Evolutionary conservation across 2,329 filamentous ascomycete genomes (phyloP), one percentile per base, ranked within the genome.

Genomic region (Fusarium multiceps): DNA sequence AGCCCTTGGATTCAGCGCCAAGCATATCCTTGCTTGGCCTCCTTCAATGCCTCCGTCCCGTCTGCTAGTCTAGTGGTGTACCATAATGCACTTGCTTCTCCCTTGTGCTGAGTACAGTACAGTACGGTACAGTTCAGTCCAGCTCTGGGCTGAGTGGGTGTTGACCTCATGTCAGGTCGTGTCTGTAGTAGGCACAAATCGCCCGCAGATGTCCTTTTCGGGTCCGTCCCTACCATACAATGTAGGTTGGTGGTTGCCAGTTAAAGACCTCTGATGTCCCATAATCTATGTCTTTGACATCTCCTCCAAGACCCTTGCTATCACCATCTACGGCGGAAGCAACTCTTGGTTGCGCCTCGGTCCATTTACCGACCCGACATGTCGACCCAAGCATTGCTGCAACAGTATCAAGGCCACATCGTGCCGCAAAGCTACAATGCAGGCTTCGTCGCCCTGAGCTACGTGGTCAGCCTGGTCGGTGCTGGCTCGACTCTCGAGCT

Each of bases 401-500:
- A 73, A 30, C 66, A 80, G 66, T 86, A 85, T 65, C 69, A 82
- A 65, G 83, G 81, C 23, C 75, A 82, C 43, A 75, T 86, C 20
- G 83, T 87, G 25, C 83, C 84, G 25, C 80, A 82, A 47, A 80
- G 80, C 53, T 89, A 86, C 78, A 82, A 84, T 66, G 80, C 85
- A 6, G 88, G 88, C 41, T 91, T 92, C 72, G 86, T 95, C 14
- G 85, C 90, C 25, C 84, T 93, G 70, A 96, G 93, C 75, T 88
- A 92, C 67, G 83, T 92, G 70, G 92, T 93, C 73, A 95, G 93
- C 74, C 83, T 93, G 34, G 86, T 93, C 69, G 94, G 94, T 66
- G 90, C 92, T 50, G 86, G 89, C 53, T 93, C 93, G 6, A 94
- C 93, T 0, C 84, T 97, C 32, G 94, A 97, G 78, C 82, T 97